Conservation (phyloP, 345 rosid species). For the Cardamine chenopodiifolia region DNA sequence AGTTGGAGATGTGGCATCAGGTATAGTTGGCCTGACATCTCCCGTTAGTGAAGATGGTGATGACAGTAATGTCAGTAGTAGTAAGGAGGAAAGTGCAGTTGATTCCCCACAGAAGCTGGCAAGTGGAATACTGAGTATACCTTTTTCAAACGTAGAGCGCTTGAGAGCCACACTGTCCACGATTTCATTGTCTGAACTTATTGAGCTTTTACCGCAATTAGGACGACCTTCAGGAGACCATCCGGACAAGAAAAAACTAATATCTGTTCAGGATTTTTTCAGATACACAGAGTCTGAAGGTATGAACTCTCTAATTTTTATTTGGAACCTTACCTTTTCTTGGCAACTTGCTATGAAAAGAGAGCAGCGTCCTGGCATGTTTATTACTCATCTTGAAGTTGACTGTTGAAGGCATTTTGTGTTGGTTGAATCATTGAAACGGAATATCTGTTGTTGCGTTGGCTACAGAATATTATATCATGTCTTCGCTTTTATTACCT, state of each 20-base stretch:
- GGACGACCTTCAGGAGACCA: slow-evolving; percentile 79
- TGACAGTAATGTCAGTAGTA: slow-evolving; percentile 48
- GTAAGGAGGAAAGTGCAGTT: slow-evolving; percentile 59
- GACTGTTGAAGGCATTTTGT: slow-evolving; percentile 6
- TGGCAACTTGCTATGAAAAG: not conserved
- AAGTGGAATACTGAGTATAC: slow-evolving; percentile 76
- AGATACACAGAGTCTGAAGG: slow-evolving; percentile 98
- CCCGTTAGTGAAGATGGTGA: slow-evolving; percentile 61
- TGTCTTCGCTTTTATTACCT: not conserved
- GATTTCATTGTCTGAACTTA: slow-evolving; percentile 74
- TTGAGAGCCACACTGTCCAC: slow-evolving; percentile 80
- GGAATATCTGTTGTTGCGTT: not conserved
- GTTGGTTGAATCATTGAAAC: slow-evolving; percentile 14
- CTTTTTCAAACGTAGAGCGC: slow-evolving; percentile 91
- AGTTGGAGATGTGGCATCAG: slow-evolving; percentile 83
- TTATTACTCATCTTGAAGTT: slow-evolving; percentile 13
- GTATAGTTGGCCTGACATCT: slow-evolving; percentile 74
- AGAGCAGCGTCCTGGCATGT: not conserved
- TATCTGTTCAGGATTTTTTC: slow-evolving; percentile 98
- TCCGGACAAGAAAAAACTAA: slow-evolving; percentile 92
- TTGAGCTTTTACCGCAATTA: slow-evolving; percentile 81
- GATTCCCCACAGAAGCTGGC: slow-evolving; percentile 71
- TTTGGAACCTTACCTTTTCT: not conserved
- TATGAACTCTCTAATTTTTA: slow-evolving; percentile 43
- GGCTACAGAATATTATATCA: not conserved